Evolutionary conservation across 352 stramenopile genomes (phyloP).

Genomic region (Phytophthora uliginosa): DNA sequence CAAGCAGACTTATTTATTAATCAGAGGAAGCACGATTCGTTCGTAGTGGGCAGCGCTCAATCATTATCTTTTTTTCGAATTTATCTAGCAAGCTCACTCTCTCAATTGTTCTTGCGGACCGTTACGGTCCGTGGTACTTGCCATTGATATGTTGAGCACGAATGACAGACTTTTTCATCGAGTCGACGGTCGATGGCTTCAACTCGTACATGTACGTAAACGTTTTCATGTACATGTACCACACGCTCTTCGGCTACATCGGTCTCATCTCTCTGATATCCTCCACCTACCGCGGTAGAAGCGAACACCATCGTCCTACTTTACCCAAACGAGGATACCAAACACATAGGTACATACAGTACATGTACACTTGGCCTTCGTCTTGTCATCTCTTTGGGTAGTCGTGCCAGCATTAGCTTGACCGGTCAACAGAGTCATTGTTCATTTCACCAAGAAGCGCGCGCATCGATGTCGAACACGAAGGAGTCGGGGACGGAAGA

Average conservation of each 20-base stretch:
- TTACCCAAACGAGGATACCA: neutral
- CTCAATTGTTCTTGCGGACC: too few relatives aligned
- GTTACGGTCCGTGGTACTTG: too few relatives aligned
- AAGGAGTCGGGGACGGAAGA: neutral
- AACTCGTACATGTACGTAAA: neutral
- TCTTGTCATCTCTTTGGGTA: neutral
- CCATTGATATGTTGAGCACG: too few relatives aligned
- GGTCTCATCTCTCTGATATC: neutral
- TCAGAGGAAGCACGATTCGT: too few relatives aligned
- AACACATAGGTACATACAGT: neutral
- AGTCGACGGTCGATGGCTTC: neutral
- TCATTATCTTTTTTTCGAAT: too few relatives aligned
- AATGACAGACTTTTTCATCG: neutral
- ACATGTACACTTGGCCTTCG: neutral
- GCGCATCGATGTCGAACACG: neutral
- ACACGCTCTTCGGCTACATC: neutral
- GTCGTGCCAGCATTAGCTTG: neutral
- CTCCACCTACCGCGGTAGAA: neutral
- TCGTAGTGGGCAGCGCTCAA: too few relatives aligned
- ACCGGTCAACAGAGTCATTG: neutral
- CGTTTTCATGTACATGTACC: neutral
- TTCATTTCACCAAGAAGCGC: neutral
- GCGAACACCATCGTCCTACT: neutral
- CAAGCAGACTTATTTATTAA: too few relatives aligned
- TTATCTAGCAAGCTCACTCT: too few relatives aligned